phyloP scores from a whole-genome alignment of 257 asterid genomes.

The Scutellaria minor region DNA sequence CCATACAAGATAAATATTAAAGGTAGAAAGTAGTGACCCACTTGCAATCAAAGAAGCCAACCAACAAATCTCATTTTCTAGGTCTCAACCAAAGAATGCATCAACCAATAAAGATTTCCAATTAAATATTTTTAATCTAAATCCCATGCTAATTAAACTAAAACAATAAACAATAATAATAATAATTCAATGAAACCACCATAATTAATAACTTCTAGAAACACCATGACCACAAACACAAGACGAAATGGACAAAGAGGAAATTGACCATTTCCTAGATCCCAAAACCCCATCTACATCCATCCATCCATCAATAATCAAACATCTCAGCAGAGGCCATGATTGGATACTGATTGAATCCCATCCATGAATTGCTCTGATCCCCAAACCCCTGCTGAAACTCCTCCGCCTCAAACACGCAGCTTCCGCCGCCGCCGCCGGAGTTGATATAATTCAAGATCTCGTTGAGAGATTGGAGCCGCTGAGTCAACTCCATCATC shows the following conservation, averaged over 20 bases:
- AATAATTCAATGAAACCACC: constrained; percentile 13
- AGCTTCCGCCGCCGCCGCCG: constrained; percentile 32
- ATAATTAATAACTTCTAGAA: constrained; percentile 10
- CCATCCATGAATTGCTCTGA: constrained; percentile 61
- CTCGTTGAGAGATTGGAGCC: constrained; percentile 68
- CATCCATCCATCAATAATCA: constrained; percentile 48
- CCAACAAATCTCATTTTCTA: background rate
- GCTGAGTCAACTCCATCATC: constrained; percentile 72
- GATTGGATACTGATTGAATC: constrained; percentile 60
- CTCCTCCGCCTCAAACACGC: constrained; percentile 49
- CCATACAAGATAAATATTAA: too few relatives aligned
- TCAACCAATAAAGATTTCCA: background rate
- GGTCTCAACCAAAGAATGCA: constrained; percentile 8
- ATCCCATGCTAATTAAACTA: constrained; percentile 1
- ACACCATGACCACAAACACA: constrained; percentile 14
- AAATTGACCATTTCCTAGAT: constrained; percentile 29
- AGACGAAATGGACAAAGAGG: constrained; percentile 19
- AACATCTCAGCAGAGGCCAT: constrained; percentile 72
- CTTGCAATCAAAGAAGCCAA: background rate
- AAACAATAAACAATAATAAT: background rate
- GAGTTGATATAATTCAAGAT: constrained; percentile 55
- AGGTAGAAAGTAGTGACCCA: too few relatives aligned
- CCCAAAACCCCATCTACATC: background rate
- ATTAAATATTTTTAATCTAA: background rate
- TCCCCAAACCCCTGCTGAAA: constrained; percentile 41